Conservation (phyloP, 495 filamentous ascomycete genomes). For the Neurospora tetraspora region DNA sequence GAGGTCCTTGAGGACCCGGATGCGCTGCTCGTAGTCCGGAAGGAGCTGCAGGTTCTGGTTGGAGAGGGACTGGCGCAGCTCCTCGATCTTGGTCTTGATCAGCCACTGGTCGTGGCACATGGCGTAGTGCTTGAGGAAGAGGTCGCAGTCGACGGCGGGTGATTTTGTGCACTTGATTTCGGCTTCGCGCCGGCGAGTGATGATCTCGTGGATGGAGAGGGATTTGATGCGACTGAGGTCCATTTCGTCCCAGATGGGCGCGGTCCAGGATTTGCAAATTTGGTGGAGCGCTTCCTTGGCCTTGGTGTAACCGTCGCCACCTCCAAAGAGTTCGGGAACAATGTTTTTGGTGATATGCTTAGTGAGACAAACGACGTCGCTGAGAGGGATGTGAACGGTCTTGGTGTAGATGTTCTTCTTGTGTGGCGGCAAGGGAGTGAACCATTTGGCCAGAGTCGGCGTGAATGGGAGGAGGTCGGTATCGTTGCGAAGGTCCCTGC, state of each 20-base stretch:
- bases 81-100: constrained; percentile 79
- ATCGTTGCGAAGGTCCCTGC: constrained; percentile 53
- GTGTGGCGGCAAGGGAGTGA: constrained; percentile 48
- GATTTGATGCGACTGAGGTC: constrained; percentile 74
- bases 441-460: constrained; percentile 48
- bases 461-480: constrained; percentile 75
- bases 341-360: constrained; percentile 57
- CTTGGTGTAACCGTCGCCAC: constrained; percentile 27
- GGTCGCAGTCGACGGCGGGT: constrained; percentile 50
- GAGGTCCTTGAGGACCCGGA: constrained; percentile 81
- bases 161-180: constrained; percentile 47
- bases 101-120: constrained; percentile 95
- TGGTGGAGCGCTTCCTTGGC: constrained; percentile 52
- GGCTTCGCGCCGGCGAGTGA: constrained; percentile 55
- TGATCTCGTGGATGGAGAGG: constrained; percentile 60
- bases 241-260: constrained; percentile 71
- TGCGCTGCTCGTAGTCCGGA: constrained; percentile 95
- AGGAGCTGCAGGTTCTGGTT: constrained; percentile 94
- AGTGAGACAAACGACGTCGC: constrained; percentile 75
- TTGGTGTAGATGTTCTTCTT: constrained; percentile 55
- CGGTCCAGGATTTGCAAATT: constrained; percentile 59
- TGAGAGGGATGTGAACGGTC: constrained; percentile 51
- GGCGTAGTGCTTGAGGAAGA: constrained; percentile 82
- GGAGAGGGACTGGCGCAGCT: constrained; percentile 77
- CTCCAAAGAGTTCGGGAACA: constrained; percentile 40